Evolutionary conservation across 306 rosid species (phyloP).

Genomic region (Vicia sativa): DNA sequence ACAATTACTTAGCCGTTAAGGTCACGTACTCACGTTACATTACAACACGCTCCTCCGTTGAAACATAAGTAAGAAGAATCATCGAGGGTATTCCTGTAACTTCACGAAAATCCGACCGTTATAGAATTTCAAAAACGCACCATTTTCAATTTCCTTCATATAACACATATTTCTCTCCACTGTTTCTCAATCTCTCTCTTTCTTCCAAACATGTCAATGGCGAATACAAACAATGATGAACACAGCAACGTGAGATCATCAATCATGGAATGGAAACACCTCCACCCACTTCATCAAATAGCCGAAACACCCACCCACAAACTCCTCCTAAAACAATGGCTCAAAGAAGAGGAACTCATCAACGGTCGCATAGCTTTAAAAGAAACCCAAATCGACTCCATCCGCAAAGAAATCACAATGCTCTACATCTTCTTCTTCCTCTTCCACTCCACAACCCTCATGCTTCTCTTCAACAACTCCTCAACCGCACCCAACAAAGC

Average conservation of each 20-base stretch:
- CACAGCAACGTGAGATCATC: constrained; percentile 47
- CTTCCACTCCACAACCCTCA: constrained; percentile 80
- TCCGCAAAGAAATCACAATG: constrained; percentile 71
- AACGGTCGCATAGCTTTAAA: constrained; percentile 65
- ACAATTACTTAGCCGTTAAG: constrained; percentile 7
- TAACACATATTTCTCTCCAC: not conserved
- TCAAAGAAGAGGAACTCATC: constrained; percentile 87
- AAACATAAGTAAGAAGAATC: not conserved
- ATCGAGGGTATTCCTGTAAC: constrained; percentile 20
- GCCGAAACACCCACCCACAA: constrained; percentile 90
- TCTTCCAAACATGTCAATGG: constrained; percentile 44
- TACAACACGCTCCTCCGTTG: constrained; percentile 19
- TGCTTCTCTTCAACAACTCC: constrained; percentile 76
- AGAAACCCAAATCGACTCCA: constrained; percentile 79
- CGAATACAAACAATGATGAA: constrained; percentile 48
- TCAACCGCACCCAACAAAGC: constrained; percentile 37
- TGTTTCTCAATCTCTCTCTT: too few species aligned
- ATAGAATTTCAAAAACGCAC: constrained; percentile 32
- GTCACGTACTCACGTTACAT: not conserved
- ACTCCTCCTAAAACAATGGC: constrained; percentile 98
- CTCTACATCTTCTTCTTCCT: constrained; percentile 91
- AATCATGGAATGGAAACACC: constrained; percentile 72
- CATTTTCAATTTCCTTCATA: not conserved
- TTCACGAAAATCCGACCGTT: constrained; percentile 67
- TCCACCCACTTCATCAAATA: constrained; percentile 93